Evolutionary conservation across 495 filamentous ascomycete species (phyloP), one percentile per base, ranked within the genome.

Genomic region (Neurospora sp.): DNA sequence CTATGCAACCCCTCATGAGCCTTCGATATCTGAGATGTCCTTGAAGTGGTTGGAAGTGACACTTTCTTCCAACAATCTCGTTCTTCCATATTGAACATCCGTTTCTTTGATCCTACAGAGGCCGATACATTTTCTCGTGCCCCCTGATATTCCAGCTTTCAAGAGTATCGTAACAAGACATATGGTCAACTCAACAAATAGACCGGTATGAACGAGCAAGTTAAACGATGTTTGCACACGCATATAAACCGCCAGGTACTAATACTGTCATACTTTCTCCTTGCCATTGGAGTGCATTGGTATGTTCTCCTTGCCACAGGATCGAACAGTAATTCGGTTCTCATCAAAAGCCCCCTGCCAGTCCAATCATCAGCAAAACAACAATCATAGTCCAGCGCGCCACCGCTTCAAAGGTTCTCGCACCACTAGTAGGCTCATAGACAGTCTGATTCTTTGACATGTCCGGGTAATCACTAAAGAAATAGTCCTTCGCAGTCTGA

Each of bases 361-460:
- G 78, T 0, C 74, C 74, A 16, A 71, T 44, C 2, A 71, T 72
- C 4, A 78, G 38, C 12, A 83, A 35, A 14, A 75, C 42, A 59
- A 71, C 71, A 42, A 70, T 75, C 18, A 79, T 14, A 16, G 71
- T 71, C 41, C 73, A 23, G 69, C 71, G 72, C 74, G 69, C 70
- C 70, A 70, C 44, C 69, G 48, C n/a, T 59, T 11, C 70, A 40
- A 71, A 39, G 54, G 54, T 35, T 70, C 75, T 72, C 23, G 69
- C 48, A 38, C 70, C 74, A 39, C 39, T 62, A 42, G 70, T 81
- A 40, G 73, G 31, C 62, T 71, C 75, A 6, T 79, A 86, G 9
- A 85, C 77, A 1, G 87, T 90, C 79, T 91, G 89, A 73, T 90
- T 89, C 44, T 80, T 83, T n/a, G 88, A 86, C 84, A 84, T 84